These are phyloP conservation scores for Tetragonia tetragonoides DNA, from an alignment of 148 eudicot genomes.

Conservation along the genomic window DNA sequence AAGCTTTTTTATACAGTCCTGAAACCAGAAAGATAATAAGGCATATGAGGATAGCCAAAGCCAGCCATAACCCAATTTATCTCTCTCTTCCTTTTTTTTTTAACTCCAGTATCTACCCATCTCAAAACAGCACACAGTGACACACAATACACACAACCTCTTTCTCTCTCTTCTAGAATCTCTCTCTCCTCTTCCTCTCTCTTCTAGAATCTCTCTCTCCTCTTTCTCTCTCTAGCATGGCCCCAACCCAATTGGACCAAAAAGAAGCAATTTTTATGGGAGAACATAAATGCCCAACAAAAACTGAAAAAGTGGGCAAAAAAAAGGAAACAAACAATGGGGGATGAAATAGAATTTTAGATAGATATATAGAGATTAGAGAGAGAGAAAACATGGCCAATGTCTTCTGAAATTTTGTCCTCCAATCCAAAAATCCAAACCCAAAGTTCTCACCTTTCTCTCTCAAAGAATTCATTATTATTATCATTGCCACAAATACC, in stretches of 20 bases:
- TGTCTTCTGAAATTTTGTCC: constrained; percentile 18
- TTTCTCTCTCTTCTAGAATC: neutral
- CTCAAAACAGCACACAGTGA: no score
- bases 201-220: neutral
- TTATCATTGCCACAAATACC: constrained; percentile 25
- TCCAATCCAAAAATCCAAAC: constrained; percentile 1
- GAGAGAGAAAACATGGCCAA: constrained; percentile 16
- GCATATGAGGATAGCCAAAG: neutral
- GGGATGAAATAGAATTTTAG: no score
- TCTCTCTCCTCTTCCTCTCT: constrained; percentile 1
- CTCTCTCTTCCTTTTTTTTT: neutral
- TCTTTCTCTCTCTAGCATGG: constrained; percentile 7
- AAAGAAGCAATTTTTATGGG: constrained; percentile 6
- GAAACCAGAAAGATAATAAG: neutral
- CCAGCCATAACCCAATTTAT: no score
- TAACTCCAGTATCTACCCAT: neutral
- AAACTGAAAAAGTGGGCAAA: neutral
- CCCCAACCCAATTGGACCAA: constrained; percentile 16
- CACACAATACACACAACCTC: neutral
- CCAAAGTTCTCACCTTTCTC: constrained; percentile 12
- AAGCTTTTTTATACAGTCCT: neutral
- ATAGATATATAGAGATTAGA: no score
- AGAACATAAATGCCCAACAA: neutral
- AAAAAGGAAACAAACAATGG: neutral
- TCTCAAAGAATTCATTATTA: neutral